Conservation (phyloP, 148 eudicot species). For the Camellia japonica region DNA sequence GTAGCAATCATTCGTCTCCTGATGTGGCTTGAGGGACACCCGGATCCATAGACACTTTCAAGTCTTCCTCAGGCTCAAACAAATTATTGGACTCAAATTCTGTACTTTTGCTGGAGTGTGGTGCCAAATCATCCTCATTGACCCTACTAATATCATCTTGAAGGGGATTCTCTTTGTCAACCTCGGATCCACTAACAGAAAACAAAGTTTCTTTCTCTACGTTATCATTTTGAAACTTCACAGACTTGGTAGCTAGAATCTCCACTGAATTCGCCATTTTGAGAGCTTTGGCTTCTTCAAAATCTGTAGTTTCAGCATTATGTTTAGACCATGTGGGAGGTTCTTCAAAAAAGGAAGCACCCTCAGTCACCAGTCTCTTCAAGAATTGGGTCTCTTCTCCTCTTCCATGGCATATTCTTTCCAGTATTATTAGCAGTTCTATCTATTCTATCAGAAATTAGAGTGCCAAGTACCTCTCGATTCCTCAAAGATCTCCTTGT, state of each 20-base stretch:
- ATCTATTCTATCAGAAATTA: constrained; percentile 2
- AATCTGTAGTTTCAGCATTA: neutral
- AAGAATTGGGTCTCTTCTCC: neutral
- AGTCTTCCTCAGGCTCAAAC: constrained; percentile 2
- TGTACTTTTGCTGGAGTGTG: neutral
- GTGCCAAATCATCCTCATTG: neutral
- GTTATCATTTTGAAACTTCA: neutral
- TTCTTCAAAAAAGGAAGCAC: constrained; percentile 7
- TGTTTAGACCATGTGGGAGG: constrained; percentile 10
- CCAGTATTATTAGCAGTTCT: neutral
- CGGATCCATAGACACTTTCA: neutral
- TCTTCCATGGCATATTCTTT: neutral
- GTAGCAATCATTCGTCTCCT: neutral
- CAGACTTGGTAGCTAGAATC: neutral
- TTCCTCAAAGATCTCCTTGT: constrained; percentile 15
- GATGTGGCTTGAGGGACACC: neutral
- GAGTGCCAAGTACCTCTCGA: neutral
- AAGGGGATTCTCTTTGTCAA: neutral
- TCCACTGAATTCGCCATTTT: neutral
- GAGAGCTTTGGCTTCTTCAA: neutral
- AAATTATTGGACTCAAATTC: neutral
- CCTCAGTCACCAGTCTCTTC: constrained; percentile 15
- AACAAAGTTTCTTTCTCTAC: neutral
- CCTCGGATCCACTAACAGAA: neutral
- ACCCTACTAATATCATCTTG: neutral